Evolutionary conservation across 768 basidiomycete species (phyloP).

Genomic region (Strobilomyces dryophilus): DNA sequence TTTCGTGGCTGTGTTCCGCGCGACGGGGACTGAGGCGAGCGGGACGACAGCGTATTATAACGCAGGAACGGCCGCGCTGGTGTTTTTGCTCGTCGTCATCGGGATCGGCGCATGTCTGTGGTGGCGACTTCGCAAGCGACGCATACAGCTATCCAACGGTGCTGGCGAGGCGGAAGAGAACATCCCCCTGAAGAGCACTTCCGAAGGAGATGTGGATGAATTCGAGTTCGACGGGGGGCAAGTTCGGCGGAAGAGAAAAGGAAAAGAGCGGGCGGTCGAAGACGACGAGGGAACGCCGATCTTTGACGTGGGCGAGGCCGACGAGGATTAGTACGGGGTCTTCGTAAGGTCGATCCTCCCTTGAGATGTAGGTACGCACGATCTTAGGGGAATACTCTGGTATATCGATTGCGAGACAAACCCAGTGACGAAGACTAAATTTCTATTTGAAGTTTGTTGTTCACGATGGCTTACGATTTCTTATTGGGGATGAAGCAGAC

Average conservation of each 20-base stretch:
- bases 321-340: constrained; percentile 37
- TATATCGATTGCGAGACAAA: not conserved
- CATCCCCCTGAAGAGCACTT: constrained; percentile 55
- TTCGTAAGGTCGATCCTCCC: not conserved
- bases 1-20: not conserved
- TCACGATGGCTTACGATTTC: too few relatives aligned
- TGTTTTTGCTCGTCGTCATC: constrained; percentile 68
- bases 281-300: constrained; percentile 37
- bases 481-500: too few relatives aligned
- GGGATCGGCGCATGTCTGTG: constrained; percentile 75
- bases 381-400: not conserved
- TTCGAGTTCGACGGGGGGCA: constrained; percentile 42
- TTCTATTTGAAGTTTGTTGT: too few relatives aligned
- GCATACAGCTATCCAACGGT: constrained; percentile 23
- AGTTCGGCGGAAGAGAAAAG: constrained; percentile 37
- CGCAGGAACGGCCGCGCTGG: constrained; percentile 82
- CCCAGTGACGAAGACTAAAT: too few relatives aligned
- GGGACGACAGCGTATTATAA: constrained; percentile 83
- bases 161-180: constrained; percentile 50
- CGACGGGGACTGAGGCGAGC: constrained; percentile 1
- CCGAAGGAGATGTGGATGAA: constrained; percentile 34
- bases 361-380: not conserved
- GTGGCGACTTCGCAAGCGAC: constrained; percentile 47
- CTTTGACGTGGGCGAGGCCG: constrained; percentile 54
- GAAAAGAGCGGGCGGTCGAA: constrained; percentile 43